Evolutionary conservation across 768 basidiomycete genomes (phyloP), one percentile per base, ranked within the genome.

Genomic region (Phanerochaete sordida): DNA sequence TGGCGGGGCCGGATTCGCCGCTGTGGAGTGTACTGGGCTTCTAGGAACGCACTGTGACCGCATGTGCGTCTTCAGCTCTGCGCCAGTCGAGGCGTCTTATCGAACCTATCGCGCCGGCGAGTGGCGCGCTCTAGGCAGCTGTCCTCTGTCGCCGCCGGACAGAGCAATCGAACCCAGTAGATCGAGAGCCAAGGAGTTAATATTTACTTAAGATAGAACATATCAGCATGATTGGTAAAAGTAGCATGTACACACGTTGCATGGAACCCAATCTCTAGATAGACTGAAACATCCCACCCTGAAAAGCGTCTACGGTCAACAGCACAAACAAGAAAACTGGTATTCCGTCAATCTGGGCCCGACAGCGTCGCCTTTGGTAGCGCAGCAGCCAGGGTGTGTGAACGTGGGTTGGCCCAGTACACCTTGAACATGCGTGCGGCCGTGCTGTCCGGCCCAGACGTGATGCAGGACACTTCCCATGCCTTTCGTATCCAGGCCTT

Each of bases 341-440:
- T 43, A 43, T 43, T 19, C 8, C 39, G 19, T 31, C 30, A 51
- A 27, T 66, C 69, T 4, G 69, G 69, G 0, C 66, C 66, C 26
- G 64, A 65, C 28, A 70, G 61, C 16, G 65, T 67, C 60, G 60
- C 60, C 11, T 56, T 59, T 0, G 66, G 68, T n/a, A 69, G 56
- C 24, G 48, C n/a, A 3, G 65, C 68, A 19, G 66, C 64, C 21
- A 68, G 57, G 24, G 63, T 62, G 51, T 70, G 69, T 2, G 68
- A 62, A 15, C 69, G 61, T 5, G 69, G 69, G 51, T 70, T 70
- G 24, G 68, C 68, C 68, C 68, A 70, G 48, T 69, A 68, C 65
- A 69, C 65, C 66, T 70, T 70, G 65, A 70, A 68, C 62, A 63
- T 69, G 43, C 69, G 68, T n/a, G 69, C 69, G 2, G 62, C 62